Evolutionary conservation across 805 yeast genomes (phyloP).

Genomic region (Wickerhamomyces strasburgensis): DNA sequence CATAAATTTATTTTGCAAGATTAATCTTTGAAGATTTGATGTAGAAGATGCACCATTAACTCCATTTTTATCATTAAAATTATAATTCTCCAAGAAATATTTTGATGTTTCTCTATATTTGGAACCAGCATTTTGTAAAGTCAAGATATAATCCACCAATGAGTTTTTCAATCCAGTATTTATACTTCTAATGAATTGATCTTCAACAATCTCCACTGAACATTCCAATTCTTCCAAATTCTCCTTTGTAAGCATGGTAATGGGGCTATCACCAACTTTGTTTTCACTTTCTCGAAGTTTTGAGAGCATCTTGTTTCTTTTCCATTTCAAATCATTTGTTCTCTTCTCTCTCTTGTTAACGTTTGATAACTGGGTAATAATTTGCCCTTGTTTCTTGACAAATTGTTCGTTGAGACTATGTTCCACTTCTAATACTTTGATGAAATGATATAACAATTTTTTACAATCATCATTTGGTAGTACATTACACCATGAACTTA

Average conservation of each 20-base stretch:
- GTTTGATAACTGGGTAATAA: constrained; percentile 39
- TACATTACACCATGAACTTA: constrained; percentile 37
- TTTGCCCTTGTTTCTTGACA: constrained; percentile 38
- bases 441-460: constrained; percentile 35
- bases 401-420: constrained; percentile 31
- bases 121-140: constrained; percentile 16
- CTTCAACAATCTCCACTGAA: constrained; percentile 47
- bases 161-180: constrained; percentile 40
- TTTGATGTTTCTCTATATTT: constrained; percentile 16
- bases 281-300: constrained; percentile 39
- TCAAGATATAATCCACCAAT: constrained; percentile 37
- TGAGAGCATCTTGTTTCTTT: constrained; percentile 34
- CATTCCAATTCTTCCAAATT: constrained; percentile 46
- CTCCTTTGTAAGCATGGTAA: constrained; percentile 41
- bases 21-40: constrained; percentile 23
- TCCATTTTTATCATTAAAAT: constrained; percentile 4
- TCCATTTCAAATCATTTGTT: constrained; percentile 33
- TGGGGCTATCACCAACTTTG: constrained; percentile 41
- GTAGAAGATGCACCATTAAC: constrained; percentile 5
- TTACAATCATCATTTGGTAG: constrained; percentile 37
- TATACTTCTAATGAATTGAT: constrained; percentile 45
- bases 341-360: constrained; percentile 49
- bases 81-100: constrained; percentile 19
- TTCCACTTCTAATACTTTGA: constrained; percentile 35
- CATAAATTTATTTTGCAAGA: constrained; percentile 21